Percentiles rank a stretch among this genome's conserved stretches.
Evolutionary conservation across 2,329 filamentous ascomycete genomes (phyloP).

Genomic region (Hypoxylon sp.): DNA sequence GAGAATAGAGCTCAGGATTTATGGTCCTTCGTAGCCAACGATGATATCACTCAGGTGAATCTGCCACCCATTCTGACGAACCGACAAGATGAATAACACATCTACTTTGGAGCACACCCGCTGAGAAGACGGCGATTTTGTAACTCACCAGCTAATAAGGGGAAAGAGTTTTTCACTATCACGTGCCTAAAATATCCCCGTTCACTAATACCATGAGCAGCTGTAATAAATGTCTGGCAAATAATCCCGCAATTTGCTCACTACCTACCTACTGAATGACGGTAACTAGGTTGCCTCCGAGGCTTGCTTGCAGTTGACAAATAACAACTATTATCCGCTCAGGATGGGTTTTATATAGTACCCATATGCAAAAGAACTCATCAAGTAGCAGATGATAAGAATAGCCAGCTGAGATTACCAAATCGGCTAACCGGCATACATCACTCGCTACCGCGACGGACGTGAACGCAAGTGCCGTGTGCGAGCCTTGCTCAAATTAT

Average conservation of each 20-base stretch:
- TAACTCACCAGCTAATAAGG: neutral
- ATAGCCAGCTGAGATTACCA: slow-evolving; percentile 13
- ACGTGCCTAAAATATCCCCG: no score
- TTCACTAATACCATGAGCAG: neutral
- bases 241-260: slow-evolving; percentile 7
- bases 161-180: neutral
- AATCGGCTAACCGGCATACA: slow-evolving; percentile 37
- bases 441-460: slow-evolving; percentile 20
- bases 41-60: neutral
- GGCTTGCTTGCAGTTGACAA: neutral
- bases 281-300: slow-evolving; percentile 13
- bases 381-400: slow-evolving; percentile 1
- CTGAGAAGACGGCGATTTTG: neutral
- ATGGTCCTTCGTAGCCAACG: no score
- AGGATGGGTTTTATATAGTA: slow-evolving; percentile 6
- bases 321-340: slow-evolving; percentile 1
- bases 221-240: neutral
- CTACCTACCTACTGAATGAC: slow-evolving; percentile 7
- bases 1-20: no score
- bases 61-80: neutral
- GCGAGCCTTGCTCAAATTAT: slow-evolving; percentile 32
- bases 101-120: neutral
- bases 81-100: neutral
- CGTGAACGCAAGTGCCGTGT: slow-evolving; percentile 32
- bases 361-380: neutral